Evolutionary conservation across 306 rosid species (phyloP).

Genomic region (Prosopis cineraria): DNA sequence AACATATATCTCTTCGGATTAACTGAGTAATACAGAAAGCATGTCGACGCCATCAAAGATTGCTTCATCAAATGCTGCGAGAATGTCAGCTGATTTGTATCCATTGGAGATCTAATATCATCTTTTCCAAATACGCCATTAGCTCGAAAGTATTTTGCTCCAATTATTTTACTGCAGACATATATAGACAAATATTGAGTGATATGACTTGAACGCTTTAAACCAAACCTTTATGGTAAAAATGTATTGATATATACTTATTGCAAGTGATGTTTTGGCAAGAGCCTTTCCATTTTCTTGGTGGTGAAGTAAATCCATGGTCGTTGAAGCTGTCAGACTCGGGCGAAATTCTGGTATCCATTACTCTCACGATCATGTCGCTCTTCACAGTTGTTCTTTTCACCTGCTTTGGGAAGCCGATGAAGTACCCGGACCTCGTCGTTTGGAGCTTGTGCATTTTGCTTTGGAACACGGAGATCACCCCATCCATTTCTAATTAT

Average conservation of each 20-base stretch:
- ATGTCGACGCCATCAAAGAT: constrained; percentile 59
- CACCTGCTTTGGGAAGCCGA: constrained; percentile 31
- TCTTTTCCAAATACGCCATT: fast-evolving
- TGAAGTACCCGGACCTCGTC: constrained; percentile 54
- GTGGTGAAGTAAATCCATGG: constrained; percentile 51
- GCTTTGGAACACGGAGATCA: constrained; percentile 37
- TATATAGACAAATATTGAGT: background rate
- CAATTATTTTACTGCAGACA: constrained; percentile 45
- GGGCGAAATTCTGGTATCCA: constrained; percentile 51
- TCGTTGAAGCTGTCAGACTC: constrained; percentile 50
- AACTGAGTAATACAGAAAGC: constrained; percentile 40
- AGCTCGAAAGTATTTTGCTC: constrained; percentile 41
- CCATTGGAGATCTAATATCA: constrained; percentile 43
- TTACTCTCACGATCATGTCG: constrained; percentile 43
- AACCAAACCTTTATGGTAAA: background rate
- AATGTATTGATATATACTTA: background rate
- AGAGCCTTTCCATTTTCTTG: constrained; percentile 46
- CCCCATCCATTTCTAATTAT: constrained; percentile 28
- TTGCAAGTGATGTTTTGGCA: constrained; percentile 41
- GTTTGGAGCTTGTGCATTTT: constrained; percentile 13
- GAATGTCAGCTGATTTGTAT: constrained; percentile 2
- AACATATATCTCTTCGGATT: fast-evolving
- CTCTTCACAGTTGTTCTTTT: constrained; percentile 22
- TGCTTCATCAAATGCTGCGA: constrained; percentile 46
- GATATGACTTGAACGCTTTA: too few relatives aligned